Conservation (phyloP, 257 asterid species). For the Echium plantagineum region DNA sequence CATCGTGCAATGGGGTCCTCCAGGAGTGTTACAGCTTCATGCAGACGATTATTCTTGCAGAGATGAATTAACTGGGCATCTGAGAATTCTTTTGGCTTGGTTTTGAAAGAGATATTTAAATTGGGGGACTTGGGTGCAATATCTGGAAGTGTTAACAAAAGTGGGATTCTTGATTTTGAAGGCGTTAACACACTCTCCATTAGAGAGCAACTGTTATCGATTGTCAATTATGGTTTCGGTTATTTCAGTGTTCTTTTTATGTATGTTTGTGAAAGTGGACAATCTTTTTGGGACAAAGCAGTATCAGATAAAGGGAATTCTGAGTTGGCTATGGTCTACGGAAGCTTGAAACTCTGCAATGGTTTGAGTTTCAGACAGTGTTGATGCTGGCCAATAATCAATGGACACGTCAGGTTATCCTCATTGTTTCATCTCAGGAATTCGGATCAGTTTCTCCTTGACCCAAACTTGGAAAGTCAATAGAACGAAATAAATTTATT, state of each 20-base stretch:
- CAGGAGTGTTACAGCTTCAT: constrained; percentile 44
- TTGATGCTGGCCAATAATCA: not conserved
- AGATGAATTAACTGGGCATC: constrained; percentile 54
- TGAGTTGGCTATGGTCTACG: not conserved
- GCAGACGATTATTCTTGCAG: constrained; percentile 43
- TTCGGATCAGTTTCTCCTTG: no score
- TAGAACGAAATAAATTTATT: no score
- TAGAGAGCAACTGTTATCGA: not conserved
- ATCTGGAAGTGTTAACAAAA: constrained; percentile 16
- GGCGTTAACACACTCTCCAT: constrained; percentile 63
- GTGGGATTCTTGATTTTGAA: constrained; percentile 27
- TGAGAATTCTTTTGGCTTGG: constrained; percentile 3
- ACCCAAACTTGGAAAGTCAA: no score
- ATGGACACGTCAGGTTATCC: constrained; percentile 7
- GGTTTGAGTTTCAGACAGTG: not conserved
- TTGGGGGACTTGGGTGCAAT: constrained; percentile 13
- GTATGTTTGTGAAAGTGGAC: no score
- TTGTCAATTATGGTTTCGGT: no score
- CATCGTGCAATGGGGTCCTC: constrained; percentile 27
- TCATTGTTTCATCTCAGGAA: no score
- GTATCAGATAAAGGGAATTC: no score
- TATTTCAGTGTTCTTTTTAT: no score
- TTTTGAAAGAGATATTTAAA: constrained; percentile 8
- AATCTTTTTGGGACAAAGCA: no score
- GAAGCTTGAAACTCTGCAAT: not conserved